These are phyloP conservation scores for Croton setiger DNA, from an alignment of 441 rosid genomes.

Conservation along the genomic window DNA sequence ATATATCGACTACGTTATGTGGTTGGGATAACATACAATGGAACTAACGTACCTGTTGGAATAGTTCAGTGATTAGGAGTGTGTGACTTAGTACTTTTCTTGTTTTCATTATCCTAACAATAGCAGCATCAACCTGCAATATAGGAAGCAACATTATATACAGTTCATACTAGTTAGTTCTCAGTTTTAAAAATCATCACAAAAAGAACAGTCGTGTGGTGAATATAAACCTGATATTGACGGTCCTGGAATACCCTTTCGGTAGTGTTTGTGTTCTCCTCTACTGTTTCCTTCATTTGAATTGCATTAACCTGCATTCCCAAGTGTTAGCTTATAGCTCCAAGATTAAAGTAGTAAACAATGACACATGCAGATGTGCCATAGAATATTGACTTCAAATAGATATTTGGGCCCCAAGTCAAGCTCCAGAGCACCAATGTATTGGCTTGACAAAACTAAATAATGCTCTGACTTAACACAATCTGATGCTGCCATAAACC, in stretches of 20 bases:
- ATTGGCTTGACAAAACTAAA: no score
- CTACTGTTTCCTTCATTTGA: conserved; percentile 99
- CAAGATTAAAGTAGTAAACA: not conserved
- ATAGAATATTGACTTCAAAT: not conserved
- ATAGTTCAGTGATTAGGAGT: conserved; percentile 95
- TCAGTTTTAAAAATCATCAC: not conserved
- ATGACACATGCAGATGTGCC: not conserved
- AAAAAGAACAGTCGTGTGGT: not conserved
- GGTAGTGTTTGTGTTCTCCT: conserved; percentile 96
- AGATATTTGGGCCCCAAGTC: no score
- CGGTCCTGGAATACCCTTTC: conserved; percentile 99
- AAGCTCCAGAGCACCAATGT: no score
- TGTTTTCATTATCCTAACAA: conserved; percentile 98
- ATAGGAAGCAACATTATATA: conserved; percentile 8
- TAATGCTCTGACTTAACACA: not conserved
- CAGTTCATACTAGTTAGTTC: conserved; percentile 14
- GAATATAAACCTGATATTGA: conserved; percentile 80
- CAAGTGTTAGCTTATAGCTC: not conserved
- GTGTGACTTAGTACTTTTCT: conserved; percentile 97
- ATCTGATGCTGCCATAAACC: not conserved
- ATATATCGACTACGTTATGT: not conserved
- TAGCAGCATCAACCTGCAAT: conserved; percentile 92
- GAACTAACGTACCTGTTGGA: conserved; percentile 74
- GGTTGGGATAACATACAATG: not conserved
- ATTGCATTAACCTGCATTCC: conserved; percentile 85